Conservation (phyloP, 164 flowering plant species). For the Buxus sempervirens region DNA sequence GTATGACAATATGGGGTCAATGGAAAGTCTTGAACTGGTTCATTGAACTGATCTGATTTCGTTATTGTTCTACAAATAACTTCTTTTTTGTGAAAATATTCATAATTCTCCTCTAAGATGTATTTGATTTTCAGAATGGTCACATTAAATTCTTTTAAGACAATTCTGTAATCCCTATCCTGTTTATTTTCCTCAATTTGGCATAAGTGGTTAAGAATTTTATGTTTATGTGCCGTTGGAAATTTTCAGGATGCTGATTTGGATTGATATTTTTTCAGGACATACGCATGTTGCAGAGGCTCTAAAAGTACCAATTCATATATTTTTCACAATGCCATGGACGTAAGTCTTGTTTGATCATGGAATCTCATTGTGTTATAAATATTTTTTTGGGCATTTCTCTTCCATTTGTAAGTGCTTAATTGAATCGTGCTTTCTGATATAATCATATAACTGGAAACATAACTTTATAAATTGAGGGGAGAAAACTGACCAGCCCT, state of each 20-base stretch:
- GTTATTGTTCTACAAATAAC: not conserved
- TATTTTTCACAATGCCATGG: slow-evolving; percentile 99
- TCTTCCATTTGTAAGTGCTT: not conserved
- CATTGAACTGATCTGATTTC: not conserved
- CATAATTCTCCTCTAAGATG: not conserved
- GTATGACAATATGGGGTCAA: not conserved
- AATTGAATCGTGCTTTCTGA: too few species aligned
- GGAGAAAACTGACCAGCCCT: too few species aligned
- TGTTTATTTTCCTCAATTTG: slow-evolving; percentile 5
- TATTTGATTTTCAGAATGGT: not conserved
- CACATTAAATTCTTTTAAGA: not conserved
- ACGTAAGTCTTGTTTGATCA: slow-evolving; percentile 71
- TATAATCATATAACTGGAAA: too few species aligned
- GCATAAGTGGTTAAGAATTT: slow-evolving; percentile 1
- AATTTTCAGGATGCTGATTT: slow-evolving; percentile 19
- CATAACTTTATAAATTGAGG: too few species aligned
- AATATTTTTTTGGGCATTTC: not conserved
- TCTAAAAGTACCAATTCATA: slow-evolving; percentile 82
- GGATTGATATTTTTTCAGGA: slow-evolving; percentile 43
- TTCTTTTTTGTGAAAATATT: not conserved
- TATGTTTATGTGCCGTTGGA: slow-evolving; percentile 11
- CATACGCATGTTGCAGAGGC: slow-evolving; percentile 99
- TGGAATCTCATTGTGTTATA: slow-evolving; percentile 13
- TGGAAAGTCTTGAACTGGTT: not conserved
- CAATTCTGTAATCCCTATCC: not conserved